These are phyloP conservation scores for Cladosporium sp. DNA, from an alignment of 2,329 filamentous ascomycete species.

Conservation along the genomic window DNA sequence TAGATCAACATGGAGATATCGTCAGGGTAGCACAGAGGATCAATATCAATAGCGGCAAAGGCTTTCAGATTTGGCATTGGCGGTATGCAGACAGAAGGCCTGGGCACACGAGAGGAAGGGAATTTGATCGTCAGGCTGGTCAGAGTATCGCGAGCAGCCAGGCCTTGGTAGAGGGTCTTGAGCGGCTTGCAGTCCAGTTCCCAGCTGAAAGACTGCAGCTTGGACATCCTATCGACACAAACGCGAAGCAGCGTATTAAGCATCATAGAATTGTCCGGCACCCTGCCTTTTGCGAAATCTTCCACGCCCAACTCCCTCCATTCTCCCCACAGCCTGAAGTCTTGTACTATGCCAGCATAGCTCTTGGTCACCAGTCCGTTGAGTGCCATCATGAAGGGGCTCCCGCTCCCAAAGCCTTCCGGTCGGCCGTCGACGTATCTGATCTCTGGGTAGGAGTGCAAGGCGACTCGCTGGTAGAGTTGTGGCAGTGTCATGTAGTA, in stretches of 20 bases:
- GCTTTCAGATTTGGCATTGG: constrained; percentile 52
- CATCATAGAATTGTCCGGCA: constrained; percentile 63
- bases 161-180: constrained; percentile 54
- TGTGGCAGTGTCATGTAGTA: constrained; percentile 63
- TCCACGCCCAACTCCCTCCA: constrained; percentile 56
- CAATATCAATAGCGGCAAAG: constrained; percentile 56
- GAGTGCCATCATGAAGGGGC: constrained; percentile 60
- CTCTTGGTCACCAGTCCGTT: constrained; percentile 58
- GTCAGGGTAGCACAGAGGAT: constrained; percentile 61
- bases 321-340: constrained; percentile 51
- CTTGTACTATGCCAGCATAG: constrained; percentile 50
- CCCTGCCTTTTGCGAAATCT: constrained; percentile 55
- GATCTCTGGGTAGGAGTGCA: constrained; percentile 56
- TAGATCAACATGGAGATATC: constrained; percentile 55
- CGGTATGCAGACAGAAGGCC: constrained; percentile 54
- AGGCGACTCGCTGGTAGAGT: constrained; percentile 53
- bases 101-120: constrained; percentile 52
- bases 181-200: constrained; percentile 58
- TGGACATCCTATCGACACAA: constrained; percentile 56
- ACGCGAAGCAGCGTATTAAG: constrained; percentile 57
- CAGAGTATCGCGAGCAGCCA: constrained; percentile 48
- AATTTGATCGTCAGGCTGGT: constrained; percentile 54
- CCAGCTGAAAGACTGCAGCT: constrained; percentile 56
- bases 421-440: constrained; percentile 55
- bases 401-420: constrained; percentile 59